Percentiles rank a stretch among this genome's conserved stretches.
These are phyloP conservation scores for Boletellus sp. DNA, from an alignment of 1,284 basidiomycete genomes.

Conservation along the genomic window DNA sequence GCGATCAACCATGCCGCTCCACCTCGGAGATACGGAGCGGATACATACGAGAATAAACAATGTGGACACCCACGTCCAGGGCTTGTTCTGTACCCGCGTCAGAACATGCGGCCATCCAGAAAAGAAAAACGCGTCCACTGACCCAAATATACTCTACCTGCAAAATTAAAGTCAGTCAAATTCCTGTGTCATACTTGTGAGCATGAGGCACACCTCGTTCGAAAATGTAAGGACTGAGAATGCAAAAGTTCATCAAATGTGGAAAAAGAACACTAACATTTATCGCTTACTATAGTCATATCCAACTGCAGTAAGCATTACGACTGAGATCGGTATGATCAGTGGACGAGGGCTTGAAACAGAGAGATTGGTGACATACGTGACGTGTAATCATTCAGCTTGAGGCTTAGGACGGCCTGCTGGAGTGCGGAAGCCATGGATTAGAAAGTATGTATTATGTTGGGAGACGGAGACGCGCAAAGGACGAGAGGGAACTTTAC, in stretches of 20 bases:
- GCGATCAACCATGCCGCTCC: not conserved
- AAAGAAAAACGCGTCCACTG: too few species aligned
- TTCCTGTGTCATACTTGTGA: not conserved
- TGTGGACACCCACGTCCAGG: not conserved
- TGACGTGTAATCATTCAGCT: not conserved
- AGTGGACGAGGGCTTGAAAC: not conserved
- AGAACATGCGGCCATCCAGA: not conserved
- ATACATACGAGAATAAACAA: not conserved
- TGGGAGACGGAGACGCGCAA: too few species aligned
- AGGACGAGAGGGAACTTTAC: too few species aligned
- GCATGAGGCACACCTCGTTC: not conserved
- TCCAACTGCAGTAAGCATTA: not conserved
- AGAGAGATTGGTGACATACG: not conserved
- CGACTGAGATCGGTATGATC: not conserved
- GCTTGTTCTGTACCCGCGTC: not conserved
- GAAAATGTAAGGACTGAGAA: not conserved
- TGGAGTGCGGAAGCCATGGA: too few species aligned
- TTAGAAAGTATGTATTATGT: too few species aligned
- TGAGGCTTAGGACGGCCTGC: not conserved
- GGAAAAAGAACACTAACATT: not conserved
- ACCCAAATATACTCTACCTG: not conserved
- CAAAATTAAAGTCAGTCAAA: not conserved
- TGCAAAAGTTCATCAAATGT: not conserved
- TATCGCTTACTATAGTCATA: not conserved
- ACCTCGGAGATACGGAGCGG: not conserved